Evolutionary conservation across 306 rosid genomes (phyloP).

Genomic region (Quillaja saponaria): DNA sequence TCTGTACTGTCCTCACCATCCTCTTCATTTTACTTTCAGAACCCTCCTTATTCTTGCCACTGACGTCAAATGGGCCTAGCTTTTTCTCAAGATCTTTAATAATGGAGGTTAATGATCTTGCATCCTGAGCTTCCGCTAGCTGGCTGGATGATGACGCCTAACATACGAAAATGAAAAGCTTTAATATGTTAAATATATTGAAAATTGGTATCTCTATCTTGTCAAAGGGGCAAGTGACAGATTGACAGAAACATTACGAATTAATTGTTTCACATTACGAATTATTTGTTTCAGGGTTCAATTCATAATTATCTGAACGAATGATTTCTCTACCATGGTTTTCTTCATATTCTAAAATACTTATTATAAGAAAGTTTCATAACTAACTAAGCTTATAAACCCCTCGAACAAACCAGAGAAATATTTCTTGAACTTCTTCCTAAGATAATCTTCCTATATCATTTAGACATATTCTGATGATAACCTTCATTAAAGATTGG

Average conservation of each 20-base stretch:
- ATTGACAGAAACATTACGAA: neutral
- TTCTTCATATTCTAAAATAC: neutral
- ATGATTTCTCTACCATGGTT: neutral
- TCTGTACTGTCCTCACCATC: constrained; percentile 9
- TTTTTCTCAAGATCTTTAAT: constrained; percentile 61
- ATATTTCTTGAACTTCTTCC: constrained; percentile 10
- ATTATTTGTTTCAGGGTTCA: neutral
- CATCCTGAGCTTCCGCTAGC: constrained; percentile 54
- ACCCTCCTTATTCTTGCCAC: constrained; percentile 3
- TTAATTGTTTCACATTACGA: too few relatives aligned
- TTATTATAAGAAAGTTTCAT: neutral
- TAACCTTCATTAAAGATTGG: neutral
- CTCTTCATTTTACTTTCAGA: constrained; percentile 6
- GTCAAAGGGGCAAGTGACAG: neutral
- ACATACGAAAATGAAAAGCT: constrained; percentile 22
- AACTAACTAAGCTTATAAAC: constrained; percentile 9
- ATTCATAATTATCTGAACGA: neutral
- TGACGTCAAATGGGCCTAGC: constrained; percentile 51
- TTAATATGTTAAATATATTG: constrained; percentile 14
- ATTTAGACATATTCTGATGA: constrained; percentile 1
- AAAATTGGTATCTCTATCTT: constrained; percentile 2
- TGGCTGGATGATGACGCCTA: constrained; percentile 48
- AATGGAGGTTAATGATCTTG: constrained; percentile 54
- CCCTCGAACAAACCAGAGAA: constrained; percentile 11
- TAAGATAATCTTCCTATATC: neutral